Base-by-base conservation (phyloP, 2,329 filamentous ascomycete genomes). In the Fusarium globosum region DNA sequence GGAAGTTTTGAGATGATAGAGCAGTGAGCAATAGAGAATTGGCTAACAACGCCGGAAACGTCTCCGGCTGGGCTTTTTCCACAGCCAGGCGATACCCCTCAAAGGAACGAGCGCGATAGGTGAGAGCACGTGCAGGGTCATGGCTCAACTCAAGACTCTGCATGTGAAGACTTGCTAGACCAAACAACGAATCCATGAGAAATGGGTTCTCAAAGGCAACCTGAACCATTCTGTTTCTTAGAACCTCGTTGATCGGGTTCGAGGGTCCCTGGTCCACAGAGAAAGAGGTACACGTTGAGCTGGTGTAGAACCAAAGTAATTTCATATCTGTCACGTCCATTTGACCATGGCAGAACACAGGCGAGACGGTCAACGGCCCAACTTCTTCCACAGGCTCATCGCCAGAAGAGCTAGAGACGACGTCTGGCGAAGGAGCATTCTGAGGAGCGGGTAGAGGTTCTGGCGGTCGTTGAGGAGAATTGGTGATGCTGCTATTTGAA, bases 281-380 rank as follows among this genome's bases (percentile, higher is more conserved):
- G 75, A 89, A 88, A 20, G 85, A 86, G 6, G 79, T 68, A 71
- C 81, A 86, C 14, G 86, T 87, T 38, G 83, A 78, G 14, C 81
- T 82, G 18, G 85, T 86, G 74, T 88, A 90, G 74, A 88, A 88
- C 87, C 87, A 89, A 12, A 90, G 76, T 45, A 89, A 82, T 70
- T 84, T 85, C 86, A 90, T 87, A 68, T 89, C 87, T 33, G 80
- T 72, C 38, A 82, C 80, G 45, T 83, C 79, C 58, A 82, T 77
- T 18, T 78, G 78, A 2, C 67, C 65, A 3, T 85, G 78, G 15
- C 71, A 83, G 71, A 76, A 79, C 52, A 80, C 68, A 15, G 80
- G 78, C 49, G 80, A 76, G 26, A 70, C 53, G 41, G 77, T 61
- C 41, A 79, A 60, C 39, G 71, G 35, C 9, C 55, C 45, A 21